Conservation (phyloP, 2,329 filamentous ascomycete genomes). For the Dissoconium aciculare region DNA sequence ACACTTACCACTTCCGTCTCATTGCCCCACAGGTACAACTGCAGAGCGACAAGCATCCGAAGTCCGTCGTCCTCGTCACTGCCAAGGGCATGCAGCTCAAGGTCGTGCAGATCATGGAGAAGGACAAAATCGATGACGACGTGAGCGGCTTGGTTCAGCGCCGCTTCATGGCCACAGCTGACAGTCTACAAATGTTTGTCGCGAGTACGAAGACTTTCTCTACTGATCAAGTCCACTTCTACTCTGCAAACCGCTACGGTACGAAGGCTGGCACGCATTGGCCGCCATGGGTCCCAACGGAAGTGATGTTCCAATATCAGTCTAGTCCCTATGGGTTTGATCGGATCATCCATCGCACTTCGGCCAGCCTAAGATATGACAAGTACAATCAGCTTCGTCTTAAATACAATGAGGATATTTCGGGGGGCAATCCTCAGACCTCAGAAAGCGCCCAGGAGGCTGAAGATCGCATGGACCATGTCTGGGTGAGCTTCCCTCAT, state of each 20-base stretch:
- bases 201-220: slow-evolving; percentile 84
- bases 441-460: slow-evolving; percentile 29
- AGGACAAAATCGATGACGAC: slow-evolving; percentile 75
- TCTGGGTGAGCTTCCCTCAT: slow-evolving; percentile 93
- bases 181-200: slow-evolving; percentile 96
- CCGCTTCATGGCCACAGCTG: slow-evolving; percentile 87
- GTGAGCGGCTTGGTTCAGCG: slow-evolving; percentile 92
- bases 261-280: slow-evolving; percentile 71
- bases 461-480: slow-evolving; percentile 72
- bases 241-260: slow-evolving; percentile 87
- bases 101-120: slow-evolving; percentile 96
- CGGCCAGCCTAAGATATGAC: slow-evolving; percentile 83
- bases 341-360: slow-evolving; percentile 91
- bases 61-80: slow-evolving; percentile 89
- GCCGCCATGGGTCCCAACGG: slow-evolving; percentile 96
- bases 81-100: slow-evolving; percentile 98
- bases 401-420: slow-evolving; percentile 92
- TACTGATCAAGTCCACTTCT: slow-evolving; percentile 74
- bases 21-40: slow-evolving; percentile 97
- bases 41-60: slow-evolving; percentile 95
- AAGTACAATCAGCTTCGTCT: slow-evolving; percentile 95
- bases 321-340: slow-evolving; percentile 95
- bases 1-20: slow-evolving; percentile 83
- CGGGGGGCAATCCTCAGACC: slow-evolving; percentile 40
- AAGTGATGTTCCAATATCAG: slow-evolving; percentile 95